Evolutionary conservation across 257 asterid species (phyloP), one percentile per base, ranked within the genome.

Genomic region (Solanum pimpinellifolium): DNA sequence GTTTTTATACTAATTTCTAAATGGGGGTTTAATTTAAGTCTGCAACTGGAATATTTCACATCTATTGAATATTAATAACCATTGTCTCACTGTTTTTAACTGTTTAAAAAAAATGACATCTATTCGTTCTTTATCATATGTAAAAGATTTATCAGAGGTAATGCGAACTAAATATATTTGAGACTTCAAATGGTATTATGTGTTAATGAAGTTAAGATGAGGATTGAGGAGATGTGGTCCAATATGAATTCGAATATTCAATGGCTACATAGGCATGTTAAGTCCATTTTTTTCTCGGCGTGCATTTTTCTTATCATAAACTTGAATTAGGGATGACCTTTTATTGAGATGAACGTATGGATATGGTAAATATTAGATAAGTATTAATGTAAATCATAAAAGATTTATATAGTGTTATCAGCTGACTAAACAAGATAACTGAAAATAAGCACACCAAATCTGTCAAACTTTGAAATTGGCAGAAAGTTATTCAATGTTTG

Each of bases 1-100:
- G 93, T 56, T 94, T 90, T 88, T 96, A 95, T 83, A 81, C 98
- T 9, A 98, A 95, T 88, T 97, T 72, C 96, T 93, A n/a, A 97
- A 94, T 73, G 98, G 25, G 18, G 66, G 41, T 41, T 27, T 78
- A n/a, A 46, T 25, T n/a, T 46, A 2, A 25, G 25, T 33, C 62
- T 46, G 7, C 41, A 25, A 78, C 14, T 27, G 65, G 2, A 77
- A 13, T 14, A 29, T 35, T n/a, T 77, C 31, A 8, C 27, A 12
- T 42, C 13, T 42, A 77, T n/a, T 76, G n/a, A 44, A 42, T 44
- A n/a, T 42, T 56, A 77, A 42, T 42, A 7, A 41, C 16, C 23
- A 39, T 23, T 75, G 33, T 41, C 35, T 41, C 83, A 76, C 4
- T 76, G 59, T 35, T 76, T 76, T 41, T 6, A 23, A 76, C 12